A percentile compares a stretch with the other conserved stretches of the same genome.
phyloP scores from a whole-genome alignment of 805 yeast genomes.

The Metschnikowia dekortorum region DNA sequence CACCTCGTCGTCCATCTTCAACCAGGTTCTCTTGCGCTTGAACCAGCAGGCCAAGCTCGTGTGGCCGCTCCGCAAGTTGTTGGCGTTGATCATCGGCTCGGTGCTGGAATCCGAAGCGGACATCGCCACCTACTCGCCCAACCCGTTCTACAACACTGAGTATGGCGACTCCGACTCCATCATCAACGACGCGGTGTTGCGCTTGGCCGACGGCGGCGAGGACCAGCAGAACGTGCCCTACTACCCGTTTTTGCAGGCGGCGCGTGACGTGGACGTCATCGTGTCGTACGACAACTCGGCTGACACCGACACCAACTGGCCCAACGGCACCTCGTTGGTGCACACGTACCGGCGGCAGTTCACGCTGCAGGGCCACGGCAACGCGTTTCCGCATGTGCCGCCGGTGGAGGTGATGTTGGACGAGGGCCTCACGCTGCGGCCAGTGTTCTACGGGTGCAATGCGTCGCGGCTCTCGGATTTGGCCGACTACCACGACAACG shows the following conservation, averaged over 20 bases:
- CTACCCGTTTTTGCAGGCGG: conserved; percentile 58
- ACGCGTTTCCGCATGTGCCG: conserved; percentile 18
- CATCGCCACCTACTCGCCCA: conserved; percentile 67
- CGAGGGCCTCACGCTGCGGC: conserved; percentile 5
- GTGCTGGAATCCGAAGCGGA: conserved; percentile 54
- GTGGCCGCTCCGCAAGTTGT: conserved; percentile 19
- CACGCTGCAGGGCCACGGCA: conserved; percentile 15
- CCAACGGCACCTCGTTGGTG: conserved; percentile 60
- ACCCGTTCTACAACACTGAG: conserved; percentile 53
- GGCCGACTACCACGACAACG: conserved; percentile 8
- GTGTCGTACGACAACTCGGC: conserved; percentile 66
- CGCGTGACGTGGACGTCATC: conserved; percentile 57
- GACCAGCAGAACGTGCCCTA: conserved; percentile 70
- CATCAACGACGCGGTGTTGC: conserved; percentile 35
- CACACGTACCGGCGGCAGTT: conserved; percentile 54
- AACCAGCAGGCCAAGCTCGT: conserved; percentile 32
- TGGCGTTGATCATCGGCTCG: conserved; percentile 21
- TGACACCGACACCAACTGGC: conserved; percentile 59
- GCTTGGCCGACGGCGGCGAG: conserved; percentile 76
- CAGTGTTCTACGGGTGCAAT: conserved; percentile 16
- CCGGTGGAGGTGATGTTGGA: conserved; percentile 5
- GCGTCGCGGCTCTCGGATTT: conserved; percentile 8
- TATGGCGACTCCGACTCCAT: conserved; percentile 35
- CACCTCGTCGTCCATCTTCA: conserved; percentile 78
- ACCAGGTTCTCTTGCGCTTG: conserved; percentile 55